Conservation (phyloP, 257 asterid genomes). For the Penstemon eatonii region DNA sequence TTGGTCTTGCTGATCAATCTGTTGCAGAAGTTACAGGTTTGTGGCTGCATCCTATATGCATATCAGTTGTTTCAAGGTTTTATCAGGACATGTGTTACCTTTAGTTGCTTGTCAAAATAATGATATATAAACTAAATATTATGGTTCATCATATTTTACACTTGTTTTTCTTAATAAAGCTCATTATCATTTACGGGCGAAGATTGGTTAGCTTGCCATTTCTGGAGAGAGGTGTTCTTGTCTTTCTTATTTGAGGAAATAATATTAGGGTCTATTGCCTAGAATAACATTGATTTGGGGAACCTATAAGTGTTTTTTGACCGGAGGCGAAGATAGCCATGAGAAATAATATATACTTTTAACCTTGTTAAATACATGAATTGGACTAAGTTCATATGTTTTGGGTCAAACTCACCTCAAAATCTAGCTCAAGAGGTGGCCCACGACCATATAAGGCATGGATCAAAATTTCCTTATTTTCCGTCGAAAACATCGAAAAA, state of each 20-base stretch:
- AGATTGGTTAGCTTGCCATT: neutral
- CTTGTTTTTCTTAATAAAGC: constrained; percentile 5
- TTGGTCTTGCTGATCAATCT: constrained; percentile 75
- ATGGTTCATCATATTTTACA: neutral
- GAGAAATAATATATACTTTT: no score
- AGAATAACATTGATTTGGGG: neutral
- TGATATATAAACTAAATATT: neutral
- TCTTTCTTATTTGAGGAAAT: constrained; percentile 4
- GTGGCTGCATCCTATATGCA: constrained; percentile 1
- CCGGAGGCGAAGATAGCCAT: no score
- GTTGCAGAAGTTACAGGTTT: constrained; percentile 81
- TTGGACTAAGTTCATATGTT: no score
- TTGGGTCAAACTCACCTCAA: no score
- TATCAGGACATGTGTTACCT: neutral
- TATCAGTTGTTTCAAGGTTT: neutral
- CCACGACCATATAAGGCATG: no score
- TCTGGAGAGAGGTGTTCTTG: neutral
- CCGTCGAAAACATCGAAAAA: no score
- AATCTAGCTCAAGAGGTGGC: no score
- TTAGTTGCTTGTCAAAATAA: constrained; percentile 17
- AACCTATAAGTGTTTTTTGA: neutral
- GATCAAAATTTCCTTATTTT: no score
- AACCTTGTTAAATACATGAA: no score
- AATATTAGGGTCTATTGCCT: neutral
- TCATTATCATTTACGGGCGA: neutral